Conservation (phyloP, 2,329 filamentous ascomycete species). For the Talaromyces amestolkiae region DNA sequence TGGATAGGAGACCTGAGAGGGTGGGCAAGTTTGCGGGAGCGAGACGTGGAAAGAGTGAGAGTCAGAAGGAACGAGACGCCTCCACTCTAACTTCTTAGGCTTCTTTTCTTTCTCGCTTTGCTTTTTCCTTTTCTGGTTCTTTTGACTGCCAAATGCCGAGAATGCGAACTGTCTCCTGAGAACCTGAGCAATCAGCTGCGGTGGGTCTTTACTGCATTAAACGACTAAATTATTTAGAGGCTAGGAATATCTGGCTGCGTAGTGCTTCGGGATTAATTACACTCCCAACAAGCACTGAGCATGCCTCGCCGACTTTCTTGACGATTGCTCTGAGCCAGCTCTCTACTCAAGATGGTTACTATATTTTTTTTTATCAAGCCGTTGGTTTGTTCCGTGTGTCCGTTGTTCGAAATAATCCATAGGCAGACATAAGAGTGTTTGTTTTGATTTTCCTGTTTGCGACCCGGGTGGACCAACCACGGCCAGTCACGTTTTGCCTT, state of each 20-base stretch:
- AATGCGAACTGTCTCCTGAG: background rate
- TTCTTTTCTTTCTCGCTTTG: background rate
- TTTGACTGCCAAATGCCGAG: background rate
- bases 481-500: slow-evolving; percentile 6
- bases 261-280: background rate
- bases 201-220: background rate
- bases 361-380: background rate
- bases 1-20: background rate
- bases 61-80: background rate
- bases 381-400: background rate
- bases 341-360: background rate
- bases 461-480: background rate
- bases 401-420: background rate
- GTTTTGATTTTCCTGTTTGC: slow-evolving; percentile 33
- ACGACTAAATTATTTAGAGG: background rate
- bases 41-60: slow-evolving; percentile 5
- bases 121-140: slow-evolving; percentile 8
- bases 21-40: background rate
- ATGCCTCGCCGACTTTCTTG: background rate
- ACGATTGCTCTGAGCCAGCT: background rate
- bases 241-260: background rate
- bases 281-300: background rate
- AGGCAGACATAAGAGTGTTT: slow-evolving; percentile 27
- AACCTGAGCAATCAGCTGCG: background rate
- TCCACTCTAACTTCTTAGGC: background rate